Percentiles rank a stretch among this genome's conserved stretches.
Evolutionary conservation across 1,139 yeast species (phyloP).

Genomic region (Arxiozyma telluris): DNA sequence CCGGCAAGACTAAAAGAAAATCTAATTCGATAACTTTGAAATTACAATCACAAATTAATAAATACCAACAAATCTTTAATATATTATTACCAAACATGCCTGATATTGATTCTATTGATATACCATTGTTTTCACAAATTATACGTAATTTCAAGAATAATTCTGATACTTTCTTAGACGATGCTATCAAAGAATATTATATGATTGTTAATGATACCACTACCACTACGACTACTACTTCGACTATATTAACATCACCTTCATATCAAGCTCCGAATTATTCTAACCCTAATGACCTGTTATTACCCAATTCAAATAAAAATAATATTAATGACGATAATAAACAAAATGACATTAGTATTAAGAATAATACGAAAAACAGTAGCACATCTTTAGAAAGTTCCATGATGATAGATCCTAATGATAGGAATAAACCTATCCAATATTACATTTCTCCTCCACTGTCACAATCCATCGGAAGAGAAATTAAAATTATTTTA

Average conservation of each 20-base stretch:
- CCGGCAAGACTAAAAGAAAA: conserved; percentile 4
- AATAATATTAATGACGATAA: not conserved
- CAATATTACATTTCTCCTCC: not conserved
- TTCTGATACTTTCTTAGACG: conserved; percentile 14
- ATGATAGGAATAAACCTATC: not conserved
- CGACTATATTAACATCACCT: conserved; percentile 2
- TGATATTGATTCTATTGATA: conserved; percentile 21
- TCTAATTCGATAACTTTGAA: conserved; percentile 8
- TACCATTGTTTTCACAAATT: conserved; percentile 23
- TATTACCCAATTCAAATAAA: not conserved
- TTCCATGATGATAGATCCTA: conserved; percentile 2
- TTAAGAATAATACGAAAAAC: not conserved
- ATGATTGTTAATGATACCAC: conserved; percentile 10
- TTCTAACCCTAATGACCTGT: not conserved
- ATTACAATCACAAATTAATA: conserved; percentile 15
- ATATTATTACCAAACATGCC: conserved; percentile 25
- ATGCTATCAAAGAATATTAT: conserved; percentile 21
- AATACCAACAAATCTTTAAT: conserved; percentile 19
- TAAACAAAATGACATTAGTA: not conserved
- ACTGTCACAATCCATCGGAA: conserved; percentile 1
- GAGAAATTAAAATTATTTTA: conserved; percentile 54
- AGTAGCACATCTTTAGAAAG: conserved; percentile 2
- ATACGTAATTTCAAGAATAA: conserved; percentile 16
- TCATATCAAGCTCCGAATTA: conserved; percentile 1
- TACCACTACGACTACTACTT: conserved; percentile 1